Conservation (phyloP, 140 eudicot species). For the Cichorium intybus region DNA sequence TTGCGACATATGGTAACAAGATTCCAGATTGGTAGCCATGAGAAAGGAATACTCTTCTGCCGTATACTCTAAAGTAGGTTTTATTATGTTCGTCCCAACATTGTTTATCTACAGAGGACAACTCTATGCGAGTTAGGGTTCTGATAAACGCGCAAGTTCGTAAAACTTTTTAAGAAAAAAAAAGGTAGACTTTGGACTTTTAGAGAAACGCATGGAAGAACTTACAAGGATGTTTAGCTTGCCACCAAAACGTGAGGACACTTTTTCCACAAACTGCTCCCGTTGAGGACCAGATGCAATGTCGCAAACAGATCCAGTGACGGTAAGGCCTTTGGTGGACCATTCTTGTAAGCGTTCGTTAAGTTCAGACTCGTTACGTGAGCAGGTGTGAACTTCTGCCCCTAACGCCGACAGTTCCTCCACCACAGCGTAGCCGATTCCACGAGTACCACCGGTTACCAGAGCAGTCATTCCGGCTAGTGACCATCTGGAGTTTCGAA, state of each 20-base stretch:
- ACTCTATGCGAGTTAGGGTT: no score
- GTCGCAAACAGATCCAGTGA: slow-evolving; percentile 58
- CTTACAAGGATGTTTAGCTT: slow-evolving; percentile 70
- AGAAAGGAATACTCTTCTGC: no score
- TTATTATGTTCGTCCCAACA: no score
- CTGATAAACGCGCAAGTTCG: no score
- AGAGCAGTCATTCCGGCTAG: slow-evolving; percentile 65
- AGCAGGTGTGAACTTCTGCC: slow-evolving; percentile 54
- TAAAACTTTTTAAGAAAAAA: background rate
- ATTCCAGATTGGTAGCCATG: no score
- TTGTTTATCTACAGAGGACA: no score
- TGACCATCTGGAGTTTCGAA: slow-evolving; percentile 50
- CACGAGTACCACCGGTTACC: no score
- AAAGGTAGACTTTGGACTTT: background rate
- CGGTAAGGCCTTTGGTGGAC: slow-evolving; percentile 47
- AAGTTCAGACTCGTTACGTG: slow-evolving; percentile 50
- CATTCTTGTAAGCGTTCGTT: slow-evolving; percentile 46
- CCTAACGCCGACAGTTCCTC: slow-evolving; percentile 61
- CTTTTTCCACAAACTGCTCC: slow-evolving; percentile 15
- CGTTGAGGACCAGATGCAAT: slow-evolving; percentile 34
- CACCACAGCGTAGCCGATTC: slow-evolving; percentile 66
- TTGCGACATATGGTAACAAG: no score
- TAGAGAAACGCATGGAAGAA: background rate
- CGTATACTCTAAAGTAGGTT: no score
- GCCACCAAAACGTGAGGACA: slow-evolving; percentile 48